Percentiles rank a stretch among this genome's conserved stretches.
phyloP scores from a whole-genome alignment of 257 asterid genomes.

The Agastache rugosa region DNA sequence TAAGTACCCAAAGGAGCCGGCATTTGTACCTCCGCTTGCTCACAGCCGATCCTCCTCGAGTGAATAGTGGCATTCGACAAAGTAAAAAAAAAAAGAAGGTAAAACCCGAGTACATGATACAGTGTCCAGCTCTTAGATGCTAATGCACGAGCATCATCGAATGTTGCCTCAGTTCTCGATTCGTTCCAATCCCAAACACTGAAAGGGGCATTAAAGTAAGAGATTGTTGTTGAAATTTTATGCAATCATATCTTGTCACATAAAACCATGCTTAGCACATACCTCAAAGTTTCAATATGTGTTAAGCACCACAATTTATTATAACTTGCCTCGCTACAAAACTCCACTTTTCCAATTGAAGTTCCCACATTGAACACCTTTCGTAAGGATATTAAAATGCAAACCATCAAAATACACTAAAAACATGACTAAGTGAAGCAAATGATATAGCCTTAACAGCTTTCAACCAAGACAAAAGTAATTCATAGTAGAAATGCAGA shows the following conservation, averaged over 20 bases:
- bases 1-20: slow-evolving; percentile 80
- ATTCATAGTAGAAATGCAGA: no score
- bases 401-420: background rate
- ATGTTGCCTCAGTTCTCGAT: slow-evolving; percentile 57
- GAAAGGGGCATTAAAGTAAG: slow-evolving; percentile 23
- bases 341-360: slow-evolving; percentile 88
- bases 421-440: slow-evolving; percentile 2
- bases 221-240: background rate
- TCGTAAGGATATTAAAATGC: slow-evolving; percentile 1
- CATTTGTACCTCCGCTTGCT: slow-evolving; percentile 82
- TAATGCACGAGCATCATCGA: slow-evolving; percentile 80
- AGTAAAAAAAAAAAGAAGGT: slow-evolving; percentile 40
- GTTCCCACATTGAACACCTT: slow-evolving; percentile 93
- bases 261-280: slow-evolving; percentile 15
- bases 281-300: slow-evolving; percentile 93
- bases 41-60: slow-evolving; percentile 70
- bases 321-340: slow-evolving; percentile 65
- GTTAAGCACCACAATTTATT: slow-evolving; percentile 90
- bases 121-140: slow-evolving; percentile 84
- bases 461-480: no score
- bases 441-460: no score
- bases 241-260: slow-evolving; percentile 11
- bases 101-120: slow-evolving; percentile 55
- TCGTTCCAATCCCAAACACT: slow-evolving; percentile 96
- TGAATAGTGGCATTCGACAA: slow-evolving; percentile 86